Conservation (phyloP, 2,329 filamentous ascomycete genomes). For the Daldinia eschscholtzii region DNA sequence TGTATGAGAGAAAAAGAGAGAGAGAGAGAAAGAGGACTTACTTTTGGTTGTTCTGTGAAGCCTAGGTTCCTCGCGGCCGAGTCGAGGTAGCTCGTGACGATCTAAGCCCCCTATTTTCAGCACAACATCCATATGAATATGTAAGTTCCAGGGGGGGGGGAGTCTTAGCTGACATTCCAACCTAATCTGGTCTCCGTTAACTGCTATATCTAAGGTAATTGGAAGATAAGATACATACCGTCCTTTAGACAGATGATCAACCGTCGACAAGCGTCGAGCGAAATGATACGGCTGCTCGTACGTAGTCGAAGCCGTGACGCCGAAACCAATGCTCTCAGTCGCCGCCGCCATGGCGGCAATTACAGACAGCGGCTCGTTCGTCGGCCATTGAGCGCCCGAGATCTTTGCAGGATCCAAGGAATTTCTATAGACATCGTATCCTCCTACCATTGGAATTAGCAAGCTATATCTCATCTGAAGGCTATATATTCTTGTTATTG, state of each 20-base stretch:
- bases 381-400: constrained; percentile 77
- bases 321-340: constrained; percentile 76
- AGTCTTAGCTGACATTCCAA: constrained; percentile 62
- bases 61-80: constrained; percentile 76
- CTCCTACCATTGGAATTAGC: constrained; percentile 56
- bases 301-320: constrained; percentile 76
- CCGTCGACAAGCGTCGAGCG: constrained; percentile 72
- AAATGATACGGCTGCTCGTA: constrained; percentile 80
- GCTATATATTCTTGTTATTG: background rate
- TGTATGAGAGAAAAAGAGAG: too few relatives aligned
- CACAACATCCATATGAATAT: constrained; percentile 1
- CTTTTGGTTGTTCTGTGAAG: constrained; percentile 64
- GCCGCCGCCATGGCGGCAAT: constrained; percentile 78
- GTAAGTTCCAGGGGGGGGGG: too few relatives aligned
- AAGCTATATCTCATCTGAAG: background rate
- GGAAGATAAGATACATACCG: constrained; percentile 56
- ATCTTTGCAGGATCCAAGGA: constrained; percentile 69
- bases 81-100: constrained; percentile 79
- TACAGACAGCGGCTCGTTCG: constrained; percentile 75
- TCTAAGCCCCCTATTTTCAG: constrained; percentile 55
- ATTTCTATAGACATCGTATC: constrained; percentile 77
- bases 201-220: background rate
- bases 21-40: too few relatives aligned
- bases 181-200: constrained; percentile 57
- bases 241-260: constrained; percentile 76